Conservation (phyloP, 2,329 filamentous ascomycete species). For the Coniella vitis region DNA sequence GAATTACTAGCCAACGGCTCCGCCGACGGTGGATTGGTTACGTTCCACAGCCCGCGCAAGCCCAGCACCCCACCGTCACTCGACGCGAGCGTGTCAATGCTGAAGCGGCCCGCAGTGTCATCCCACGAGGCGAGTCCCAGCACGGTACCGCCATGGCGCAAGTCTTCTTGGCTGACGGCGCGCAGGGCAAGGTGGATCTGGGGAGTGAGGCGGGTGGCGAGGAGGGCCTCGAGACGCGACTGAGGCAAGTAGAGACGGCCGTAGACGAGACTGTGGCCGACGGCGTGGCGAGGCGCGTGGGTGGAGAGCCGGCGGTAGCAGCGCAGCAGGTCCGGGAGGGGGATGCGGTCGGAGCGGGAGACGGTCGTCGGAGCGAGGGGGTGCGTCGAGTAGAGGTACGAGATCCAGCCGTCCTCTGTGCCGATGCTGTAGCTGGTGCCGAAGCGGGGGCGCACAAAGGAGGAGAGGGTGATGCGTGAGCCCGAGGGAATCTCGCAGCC, state of each 20-base stretch:
- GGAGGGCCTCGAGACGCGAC: constrained; percentile 79
- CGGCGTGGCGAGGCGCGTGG: constrained; percentile 3
- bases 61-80: constrained; percentile 89
- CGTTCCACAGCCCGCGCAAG: constrained; percentile 81
- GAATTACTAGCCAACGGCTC: not conserved
- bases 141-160: constrained; percentile 71
- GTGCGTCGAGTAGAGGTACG: constrained; percentile 89
- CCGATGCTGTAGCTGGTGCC: constrained; percentile 91
- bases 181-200: constrained; percentile 75
- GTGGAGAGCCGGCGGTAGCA: constrained; percentile 74
- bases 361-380: constrained; percentile 60
- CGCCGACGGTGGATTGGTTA: constrained; percentile 19
- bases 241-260: constrained; percentile 76
- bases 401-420: constrained; percentile 91
- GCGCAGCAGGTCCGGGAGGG: constrained; percentile 68
- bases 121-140: constrained; percentile 74
- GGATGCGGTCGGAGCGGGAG: constrained; percentile 65
- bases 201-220: constrained; percentile 70
- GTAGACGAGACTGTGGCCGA: constrained; percentile 53
- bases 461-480: constrained; percentile 79
- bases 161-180: constrained; percentile 63
- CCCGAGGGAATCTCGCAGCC: constrained; percentile 83
- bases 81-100: constrained; percentile 82
- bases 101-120: constrained; percentile 64
- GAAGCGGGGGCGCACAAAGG: constrained; percentile 86